phyloP scores from a whole-genome alignment of 371 early-diverging fungal species.

The Syncephalastrum monosporum region DNA sequence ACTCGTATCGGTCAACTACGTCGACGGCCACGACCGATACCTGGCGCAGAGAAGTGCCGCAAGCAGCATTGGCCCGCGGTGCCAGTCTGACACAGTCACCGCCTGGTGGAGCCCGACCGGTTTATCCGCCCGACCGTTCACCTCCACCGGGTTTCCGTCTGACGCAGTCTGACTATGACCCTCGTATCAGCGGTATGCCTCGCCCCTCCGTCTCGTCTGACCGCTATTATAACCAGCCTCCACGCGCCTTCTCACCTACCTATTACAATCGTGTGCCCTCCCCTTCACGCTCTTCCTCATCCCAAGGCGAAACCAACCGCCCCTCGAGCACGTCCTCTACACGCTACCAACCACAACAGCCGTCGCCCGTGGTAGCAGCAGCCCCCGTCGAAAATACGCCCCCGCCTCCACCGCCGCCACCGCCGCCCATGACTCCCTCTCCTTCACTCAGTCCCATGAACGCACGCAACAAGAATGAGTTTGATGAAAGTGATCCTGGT shows the following conservation, averaged over 20 bases:
- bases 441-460: slow-evolving; percentile 12
- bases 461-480: slow-evolving; percentile 12
- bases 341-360: slow-evolving; percentile 31
- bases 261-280: slow-evolving; percentile 23
- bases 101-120: slow-evolving; percentile 10
- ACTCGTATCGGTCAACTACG: slow-evolving; percentile 14
- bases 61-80: slow-evolving; percentile 35
- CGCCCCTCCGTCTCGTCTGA: slow-evolving; percentile 38
- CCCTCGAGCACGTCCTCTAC: slow-evolving; percentile 12
- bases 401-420: slow-evolving; percentile 12
- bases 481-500: slow-evolving; percentile 46
- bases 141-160: slow-evolving; percentile 15
- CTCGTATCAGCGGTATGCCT: slow-evolving; percentile 42
- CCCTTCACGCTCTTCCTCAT: slow-evolving; percentile 35
- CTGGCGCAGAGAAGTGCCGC: slow-evolving; percentile 42
- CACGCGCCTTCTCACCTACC: slow-evolving; percentile 23
- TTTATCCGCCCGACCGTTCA: slow-evolving; percentile 15
- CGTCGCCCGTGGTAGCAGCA: slow-evolving; percentile 5
- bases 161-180: slow-evolving; percentile 36
- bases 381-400: neutral
- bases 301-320: slow-evolving; percentile 2
- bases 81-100: slow-evolving; percentile 19
- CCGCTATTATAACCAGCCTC: slow-evolving; percentile 26
- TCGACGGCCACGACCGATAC: slow-evolving; percentile 10
- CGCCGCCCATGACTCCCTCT: slow-evolving; percentile 27